These are phyloP conservation scores for Peronospora belbahrii DNA, from an alignment of 352 stramenopile species.

Conservation along the genomic window DNA sequence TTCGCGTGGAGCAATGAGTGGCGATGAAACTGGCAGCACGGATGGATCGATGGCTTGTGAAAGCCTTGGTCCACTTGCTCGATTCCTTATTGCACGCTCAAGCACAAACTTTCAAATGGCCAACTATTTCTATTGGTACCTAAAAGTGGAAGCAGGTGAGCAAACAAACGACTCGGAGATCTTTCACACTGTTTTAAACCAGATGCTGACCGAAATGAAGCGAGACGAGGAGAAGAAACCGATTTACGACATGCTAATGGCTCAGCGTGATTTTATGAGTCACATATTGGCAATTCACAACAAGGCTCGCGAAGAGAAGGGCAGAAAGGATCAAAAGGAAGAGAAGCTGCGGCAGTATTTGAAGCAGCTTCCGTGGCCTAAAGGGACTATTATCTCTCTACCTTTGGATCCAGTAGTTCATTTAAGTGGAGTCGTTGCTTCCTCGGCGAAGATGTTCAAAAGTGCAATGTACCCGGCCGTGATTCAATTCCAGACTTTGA, in stretches of 20 bases:
- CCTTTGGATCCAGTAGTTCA: constrained; percentile 82
- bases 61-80: constrained; percentile 70
- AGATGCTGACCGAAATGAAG: constrained; percentile 92
- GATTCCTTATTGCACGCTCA: constrained; percentile 93
- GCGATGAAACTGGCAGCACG: constrained; percentile 35
- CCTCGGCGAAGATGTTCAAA: constrained; percentile 95
- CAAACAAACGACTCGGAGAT: constrained; percentile 68
- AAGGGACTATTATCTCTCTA: constrained; percentile 73
- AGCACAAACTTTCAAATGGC: constrained; percentile 92
- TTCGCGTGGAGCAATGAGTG: constrained; percentile 31
- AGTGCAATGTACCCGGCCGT: constrained; percentile 96
- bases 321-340: constrained; percentile 95
- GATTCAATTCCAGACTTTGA: constrained; percentile 90
- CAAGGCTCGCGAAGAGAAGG: constrained; percentile 87
- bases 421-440: constrained; percentile 85
- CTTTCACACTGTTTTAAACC: constrained; percentile 73
- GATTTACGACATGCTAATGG: constrained; percentile 88
- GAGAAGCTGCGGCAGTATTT: constrained; percentile 87
- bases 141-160: constrained; percentile 74
- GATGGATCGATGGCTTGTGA: constrained; percentile 42
- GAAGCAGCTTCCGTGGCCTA: constrained; percentile 76
- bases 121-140: constrained; percentile 97
- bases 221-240: constrained; percentile 84
- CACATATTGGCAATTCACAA: constrained; percentile 90
- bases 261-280: constrained; percentile 92